phyloP scores from a whole-genome alignment of 2,329 filamentous ascomycete genomes.

The Lasiodiplodia hormozganensis region DNA sequence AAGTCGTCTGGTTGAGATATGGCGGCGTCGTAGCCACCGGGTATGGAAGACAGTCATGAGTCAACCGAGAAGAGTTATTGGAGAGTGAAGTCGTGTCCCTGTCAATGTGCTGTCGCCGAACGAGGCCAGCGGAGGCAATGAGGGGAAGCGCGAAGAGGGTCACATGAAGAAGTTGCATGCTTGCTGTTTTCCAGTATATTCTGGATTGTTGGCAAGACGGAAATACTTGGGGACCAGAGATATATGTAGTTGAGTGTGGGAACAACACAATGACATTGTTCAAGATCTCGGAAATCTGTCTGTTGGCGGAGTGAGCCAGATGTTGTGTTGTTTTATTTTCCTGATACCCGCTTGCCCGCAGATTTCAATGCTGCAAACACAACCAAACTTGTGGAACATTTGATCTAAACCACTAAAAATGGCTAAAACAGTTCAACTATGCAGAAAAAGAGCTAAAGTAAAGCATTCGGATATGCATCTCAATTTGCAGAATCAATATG shows the following conservation, averaged over 20 bases:
- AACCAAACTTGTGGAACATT: not conserved
- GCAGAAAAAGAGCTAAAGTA: no score
- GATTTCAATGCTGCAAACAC: not conserved
- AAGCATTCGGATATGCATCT: no score
- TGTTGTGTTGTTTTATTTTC: not conserved
- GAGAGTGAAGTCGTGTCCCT: not conserved
- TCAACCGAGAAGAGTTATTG: not conserved
- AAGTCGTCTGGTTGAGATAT: not conserved
- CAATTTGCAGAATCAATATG: no score
- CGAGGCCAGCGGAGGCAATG: not conserved
- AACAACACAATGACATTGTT: not conserved
- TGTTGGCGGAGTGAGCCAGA: not conserved
- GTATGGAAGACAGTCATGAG: not conserved
- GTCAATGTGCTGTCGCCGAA: not conserved
- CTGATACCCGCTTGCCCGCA: not conserved
- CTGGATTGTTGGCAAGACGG: not conserved
- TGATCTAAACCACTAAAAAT: no score
- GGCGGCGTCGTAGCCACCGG: not conserved
- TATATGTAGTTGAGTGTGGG: not conserved
- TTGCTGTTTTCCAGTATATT: not conserved
- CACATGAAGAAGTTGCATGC: not conserved
- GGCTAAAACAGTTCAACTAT: no score
- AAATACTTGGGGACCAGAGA: not conserved
- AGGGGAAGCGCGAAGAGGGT: not conserved
- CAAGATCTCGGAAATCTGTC: not conserved